These are phyloP conservation scores for Saussurea involucrata DNA, from an alignment of 129 eudicot species.

Conservation along the genomic window DNA sequence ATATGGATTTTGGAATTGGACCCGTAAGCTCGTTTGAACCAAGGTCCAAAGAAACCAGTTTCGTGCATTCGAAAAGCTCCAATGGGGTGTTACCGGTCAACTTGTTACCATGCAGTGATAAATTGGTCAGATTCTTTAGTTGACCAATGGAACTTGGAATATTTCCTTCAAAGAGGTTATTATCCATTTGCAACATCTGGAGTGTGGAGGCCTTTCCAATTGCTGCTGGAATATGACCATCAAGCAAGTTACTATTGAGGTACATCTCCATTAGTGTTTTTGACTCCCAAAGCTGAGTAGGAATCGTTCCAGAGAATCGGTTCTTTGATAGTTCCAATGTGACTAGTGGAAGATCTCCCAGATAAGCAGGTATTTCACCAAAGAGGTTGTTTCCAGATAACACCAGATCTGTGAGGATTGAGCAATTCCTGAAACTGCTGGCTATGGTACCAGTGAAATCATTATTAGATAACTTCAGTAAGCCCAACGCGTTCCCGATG, in stretches of 20 bases:
- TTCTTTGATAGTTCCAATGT: constrained; percentile 73
- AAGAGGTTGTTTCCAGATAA: constrained; percentile 63
- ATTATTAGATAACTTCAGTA: constrained; percentile 51
- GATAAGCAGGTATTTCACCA: constrained; percentile 70
- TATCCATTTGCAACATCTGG: constrained; percentile 69
- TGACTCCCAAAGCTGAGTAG: constrained; percentile 73
- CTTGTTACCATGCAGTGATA: constrained; percentile 75
- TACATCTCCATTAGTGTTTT: constrained; percentile 70
- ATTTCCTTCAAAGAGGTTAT: constrained; percentile 69
- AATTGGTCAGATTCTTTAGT: constrained; percentile 72
- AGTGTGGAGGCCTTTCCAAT: constrained; percentile 43
- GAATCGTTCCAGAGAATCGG: constrained; percentile 57
- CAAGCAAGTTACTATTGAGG: constrained; percentile 57
- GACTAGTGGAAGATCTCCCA: constrained; percentile 69
- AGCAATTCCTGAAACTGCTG: constrained; percentile 54
- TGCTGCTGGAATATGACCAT: constrained; percentile 53
- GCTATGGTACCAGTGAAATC: constrained; percentile 62
- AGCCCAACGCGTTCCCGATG: constrained; percentile 30
- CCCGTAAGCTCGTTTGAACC: constrained; percentile 68
- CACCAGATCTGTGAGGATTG: constrained; percentile 52
- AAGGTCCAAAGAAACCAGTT: constrained; percentile 74
- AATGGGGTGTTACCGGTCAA: constrained; percentile 60
- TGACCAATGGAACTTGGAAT: constrained; percentile 71
- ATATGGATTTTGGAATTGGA: constrained; percentile 55
- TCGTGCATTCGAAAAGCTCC: constrained; percentile 70